Evolutionary conservation across 176 grass and related monocot genomes (phyloP), one percentile per base, ranked within the genome.

Genomic region (Bonia amplexicaulis): DNA sequence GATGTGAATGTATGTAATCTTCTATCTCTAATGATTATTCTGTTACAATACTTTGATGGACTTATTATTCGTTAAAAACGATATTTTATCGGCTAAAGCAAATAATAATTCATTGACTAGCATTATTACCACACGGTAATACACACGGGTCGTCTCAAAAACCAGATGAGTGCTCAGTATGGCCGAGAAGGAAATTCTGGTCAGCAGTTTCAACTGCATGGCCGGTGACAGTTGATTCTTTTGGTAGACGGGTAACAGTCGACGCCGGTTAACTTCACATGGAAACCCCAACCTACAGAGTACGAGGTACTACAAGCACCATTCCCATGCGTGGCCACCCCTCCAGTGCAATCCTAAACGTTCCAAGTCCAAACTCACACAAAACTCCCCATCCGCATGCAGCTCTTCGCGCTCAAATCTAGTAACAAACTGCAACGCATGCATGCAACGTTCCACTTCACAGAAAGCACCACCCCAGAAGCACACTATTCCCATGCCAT

Each of bases 401-500:
- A 65, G 75, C 37, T 45, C 76, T 25, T 72, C 86, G 83, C 80
- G n/a, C 41, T 10, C 76, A 22, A 62, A 82, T 69, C 75, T 46
- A 45, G 35, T 59, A 47, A 69, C 68, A 47, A 76, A 39, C 48
- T 27, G 26, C 37, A 31, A 58, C n/a, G 39, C 58, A 73, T 46
- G 71, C 79, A 54, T 39, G 73, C 76, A 64, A 60, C 29, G 65
- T 72, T 74, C 80, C 41, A 45, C 49, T 63, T 73, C 74, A 79
- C 57, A 19, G 23, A 41, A 72, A 58, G 27, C 54, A 31, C 42
- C 75, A 20, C 23, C 48, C 7, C 44, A n/a, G 62, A 74, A 26
- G 70, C 82, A 89, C 84, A 6, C 79, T 46, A 78, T 86, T 74
- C 16, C 59, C 80, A 66, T 90, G 84, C 79, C 80, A 66, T 86